A percentile compares a stretch with the other conserved stretches of the same genome.
Evolutionary conservation across 371 early-diverging fungal species (phyloP).

Genomic region (Mucor sp.): DNA sequence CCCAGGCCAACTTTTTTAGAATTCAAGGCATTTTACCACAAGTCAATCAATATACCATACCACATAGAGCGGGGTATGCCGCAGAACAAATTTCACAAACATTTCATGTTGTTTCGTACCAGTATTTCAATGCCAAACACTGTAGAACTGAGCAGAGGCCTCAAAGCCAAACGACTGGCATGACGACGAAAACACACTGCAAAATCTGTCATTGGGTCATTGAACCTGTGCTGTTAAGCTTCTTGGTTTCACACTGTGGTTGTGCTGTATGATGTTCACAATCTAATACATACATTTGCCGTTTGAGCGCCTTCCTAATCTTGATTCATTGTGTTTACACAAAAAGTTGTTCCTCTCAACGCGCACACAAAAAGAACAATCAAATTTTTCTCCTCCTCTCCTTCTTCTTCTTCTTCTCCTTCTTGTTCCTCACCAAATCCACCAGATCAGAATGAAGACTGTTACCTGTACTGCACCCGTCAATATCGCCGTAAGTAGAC

Average conservation of each 20-base stretch:
- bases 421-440: constrained; percentile 23
- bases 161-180: not conserved
- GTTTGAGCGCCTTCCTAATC: not conserved
- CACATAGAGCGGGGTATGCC: not conserved
- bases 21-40: not conserved
- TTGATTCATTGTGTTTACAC: not conserved
- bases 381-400: constrained; percentile 1
- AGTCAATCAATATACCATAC: not conserved
- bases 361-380: not conserved
- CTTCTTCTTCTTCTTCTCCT: constrained; percentile 10
- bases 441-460: constrained; percentile 32
- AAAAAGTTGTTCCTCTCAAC: not conserved
- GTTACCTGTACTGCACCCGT: constrained; percentile 96
- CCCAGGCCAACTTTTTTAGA: not conserved
- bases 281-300: not conserved
- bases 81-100: not conserved
- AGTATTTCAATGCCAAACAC: not conserved
- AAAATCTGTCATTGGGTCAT: not conserved
- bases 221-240: not conserved
- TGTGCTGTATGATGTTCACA: not conserved
- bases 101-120: not conserved
- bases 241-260: not conserved
- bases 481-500: constrained; percentile 92
- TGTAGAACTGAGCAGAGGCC: not conserved
- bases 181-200: not conserved